Base-by-base conservation (phyloP, 352 stramenopile species). In the Phytopythium litorale region DNA sequence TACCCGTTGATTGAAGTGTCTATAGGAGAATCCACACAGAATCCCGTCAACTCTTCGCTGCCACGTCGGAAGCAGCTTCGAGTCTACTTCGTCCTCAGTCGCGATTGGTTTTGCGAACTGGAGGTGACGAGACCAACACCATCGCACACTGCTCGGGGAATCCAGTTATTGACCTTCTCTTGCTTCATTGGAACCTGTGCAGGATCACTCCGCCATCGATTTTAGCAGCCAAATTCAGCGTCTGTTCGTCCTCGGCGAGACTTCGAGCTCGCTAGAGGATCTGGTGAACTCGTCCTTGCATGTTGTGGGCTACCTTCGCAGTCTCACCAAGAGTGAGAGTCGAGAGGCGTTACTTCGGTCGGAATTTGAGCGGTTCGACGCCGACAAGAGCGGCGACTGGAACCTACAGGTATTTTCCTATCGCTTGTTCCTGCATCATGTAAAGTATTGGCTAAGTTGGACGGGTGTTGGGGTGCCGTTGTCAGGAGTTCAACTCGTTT, bases 401-500 rank as follows among this genome's bases (percentile, higher is more conserved):
- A 71, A 60, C 37, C 54, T 84, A 1, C 71, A 87, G 68, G 73
- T 77, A 33, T 51, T 50, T 25, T 25, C 37, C 40, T 49, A 4
- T 8, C 23, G 13, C 12, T 28, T 5, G 9, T 35, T 13, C 2
- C 23, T 32, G 6, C n/a, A 25, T n/a, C n/a, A 15, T 32, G 12
- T 9, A 19, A 32, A 21, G 7, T 16, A 0, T 57, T 1, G 35
- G 4, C 48, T 40, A 5, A 56, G 18, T 32, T 33, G 21, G 12
- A 55, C 19, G 28, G 15, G 3, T 54, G 35, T n/a, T 12, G 18
- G 50, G 0, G 5, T 38, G 50, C 16, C 3, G 11, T 40, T 23
- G 0, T 21, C 33, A 84, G 70, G 73, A 89, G 30, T 91, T 89
- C 54, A 91, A 91, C 37, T 50, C 58, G 4, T 84, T 88, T 25